Evolutionary conservation across 1,284 basidiomycete genomes (phyloP), one percentile per base, ranked within the genome.

Genomic region (Microbotryum scabiosae): DNA sequence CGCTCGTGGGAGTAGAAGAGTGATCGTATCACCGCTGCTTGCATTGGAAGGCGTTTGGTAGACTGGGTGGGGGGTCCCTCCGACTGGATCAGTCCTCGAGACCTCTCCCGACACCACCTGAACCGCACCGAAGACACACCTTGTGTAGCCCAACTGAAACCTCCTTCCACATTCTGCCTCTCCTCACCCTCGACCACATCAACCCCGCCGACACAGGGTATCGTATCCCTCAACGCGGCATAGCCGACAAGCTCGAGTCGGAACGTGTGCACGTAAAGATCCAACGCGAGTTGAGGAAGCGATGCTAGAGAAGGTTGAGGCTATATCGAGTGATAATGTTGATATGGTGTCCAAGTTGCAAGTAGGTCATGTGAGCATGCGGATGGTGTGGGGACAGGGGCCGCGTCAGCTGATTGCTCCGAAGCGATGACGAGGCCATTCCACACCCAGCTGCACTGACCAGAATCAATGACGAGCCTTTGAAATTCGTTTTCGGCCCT

Each of bases 221-320:
- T 56, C 14, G 48, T 49, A 32, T 68, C 67, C 16, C 30, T 16
- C 45, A 68, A 23, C 1, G 57, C 64, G 3, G 66, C 41, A 54
- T 57, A 64, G 1, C 67, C 67, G n/a, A 68, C 57, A 3, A 65
- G 55, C 7, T 44, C 21, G 51, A 66, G 55, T 8, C 16, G 5
- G 36, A 47, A 53, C 25, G 58, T 62, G n/a, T 60, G 46, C n/a
- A 66, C 43, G 48, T 66, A 32, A 2, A 68, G 55, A 51, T 68
- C 67, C 5, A 51, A 20, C 0, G 60, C 60, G 32, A 68, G 57
- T 28, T 68, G 67, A 0, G 67, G 60, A 5, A 68, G 44, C 1
- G 60, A 60, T 1, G 58, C 58, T 20, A 68, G 62, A 1, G 64
- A 66, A 6, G 64, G 62, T 48, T 68, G 67, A 5, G 67, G 67